These are phyloP conservation scores for Trametes pubescens DNA, from an alignment of 1,284 basidiomycete species.

Conservation along the genomic window DNA sequence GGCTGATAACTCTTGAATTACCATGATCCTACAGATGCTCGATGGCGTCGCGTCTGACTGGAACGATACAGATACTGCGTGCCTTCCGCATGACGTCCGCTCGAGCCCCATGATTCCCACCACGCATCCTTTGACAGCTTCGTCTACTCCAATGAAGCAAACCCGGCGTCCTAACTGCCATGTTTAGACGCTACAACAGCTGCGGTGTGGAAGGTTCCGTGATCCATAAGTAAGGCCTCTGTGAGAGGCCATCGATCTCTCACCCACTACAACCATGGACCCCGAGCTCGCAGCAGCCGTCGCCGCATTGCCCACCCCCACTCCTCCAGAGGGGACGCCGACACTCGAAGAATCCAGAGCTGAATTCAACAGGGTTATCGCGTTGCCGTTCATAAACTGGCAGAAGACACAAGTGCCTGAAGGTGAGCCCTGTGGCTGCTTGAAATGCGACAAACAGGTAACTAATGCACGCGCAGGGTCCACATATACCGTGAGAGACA, in stretches of 20 bases:
- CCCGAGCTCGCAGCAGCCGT: background rate
- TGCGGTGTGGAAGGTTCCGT: no score
- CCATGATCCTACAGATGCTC: no score
- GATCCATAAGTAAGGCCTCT: no score
- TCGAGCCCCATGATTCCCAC: no score
- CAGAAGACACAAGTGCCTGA: background rate
- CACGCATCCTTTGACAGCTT: no score
- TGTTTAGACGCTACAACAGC: no score
- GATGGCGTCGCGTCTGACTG: no score
- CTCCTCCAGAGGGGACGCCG: background rate
- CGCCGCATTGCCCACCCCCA: background rate
- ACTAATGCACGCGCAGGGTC: background rate
- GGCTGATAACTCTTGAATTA: no score
- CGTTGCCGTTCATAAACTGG: background rate
- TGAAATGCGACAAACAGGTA: background rate
- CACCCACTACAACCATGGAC: background rate
- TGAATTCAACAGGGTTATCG: background rate
- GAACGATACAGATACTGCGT: no score
- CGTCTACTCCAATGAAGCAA: no score
- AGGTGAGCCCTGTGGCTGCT: background rate
- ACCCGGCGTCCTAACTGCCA: no score
- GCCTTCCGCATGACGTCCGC: no score
- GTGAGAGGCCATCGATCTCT: background rate
- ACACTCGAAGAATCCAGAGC: background rate
- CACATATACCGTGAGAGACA: constrained; percentile 25